These are phyloP conservation scores for Cytospora mali DNA, from an alignment of 2,329 filamentous ascomycete species.

Conservation along the genomic window DNA sequence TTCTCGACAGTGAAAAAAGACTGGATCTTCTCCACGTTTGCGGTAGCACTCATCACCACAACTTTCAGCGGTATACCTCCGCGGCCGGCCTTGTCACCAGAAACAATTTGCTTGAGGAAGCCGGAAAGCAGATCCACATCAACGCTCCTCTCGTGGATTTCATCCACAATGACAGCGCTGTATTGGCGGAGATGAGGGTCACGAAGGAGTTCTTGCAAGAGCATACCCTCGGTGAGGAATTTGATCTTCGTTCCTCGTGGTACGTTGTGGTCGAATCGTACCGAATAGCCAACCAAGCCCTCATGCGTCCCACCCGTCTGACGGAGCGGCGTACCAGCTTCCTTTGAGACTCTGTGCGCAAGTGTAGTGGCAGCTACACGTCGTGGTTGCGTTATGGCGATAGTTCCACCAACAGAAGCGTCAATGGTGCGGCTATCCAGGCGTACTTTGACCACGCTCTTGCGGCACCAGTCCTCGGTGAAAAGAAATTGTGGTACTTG, in stretches of 20 bases:
- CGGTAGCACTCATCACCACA: conserved; percentile 95
- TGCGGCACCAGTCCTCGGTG: conserved; percentile 75
- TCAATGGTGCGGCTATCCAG: conserved; percentile 39
- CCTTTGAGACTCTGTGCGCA: conserved; percentile 83
- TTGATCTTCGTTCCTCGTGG: conserved; percentile 86
- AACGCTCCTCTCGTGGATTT: conserved; percentile 93
- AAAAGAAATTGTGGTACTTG: conserved; percentile 92
- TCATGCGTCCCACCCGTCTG: conserved; percentile 37
- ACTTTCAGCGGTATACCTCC: conserved; percentile 80
- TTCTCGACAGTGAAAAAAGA: conserved; percentile 65
- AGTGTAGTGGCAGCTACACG: conserved; percentile 92
- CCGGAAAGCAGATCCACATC: conserved; percentile 92
- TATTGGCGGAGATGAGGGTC: conserved; percentile 84
- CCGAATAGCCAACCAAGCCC: conserved; percentile 83
- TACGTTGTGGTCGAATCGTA: conserved; percentile 87
- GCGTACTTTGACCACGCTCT: conserved; percentile 54
- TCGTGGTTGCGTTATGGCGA: conserved; percentile 92
- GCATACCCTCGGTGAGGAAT: conserved; percentile 93
- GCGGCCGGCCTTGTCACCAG: conserved; percentile 62
- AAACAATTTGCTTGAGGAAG: conserved; percentile 79
- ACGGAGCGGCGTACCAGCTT: conserved; percentile 61
- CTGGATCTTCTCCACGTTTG: conserved; percentile 78
- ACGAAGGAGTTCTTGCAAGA: conserved; percentile 87
- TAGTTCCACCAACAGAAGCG: conserved; percentile 70
- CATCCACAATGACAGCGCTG: conserved; percentile 88